Evolutionary conservation across 805 yeast genomes (phyloP), one percentile per base, ranked within the genome.

Genomic region (Candida vaughaniae): DNA sequence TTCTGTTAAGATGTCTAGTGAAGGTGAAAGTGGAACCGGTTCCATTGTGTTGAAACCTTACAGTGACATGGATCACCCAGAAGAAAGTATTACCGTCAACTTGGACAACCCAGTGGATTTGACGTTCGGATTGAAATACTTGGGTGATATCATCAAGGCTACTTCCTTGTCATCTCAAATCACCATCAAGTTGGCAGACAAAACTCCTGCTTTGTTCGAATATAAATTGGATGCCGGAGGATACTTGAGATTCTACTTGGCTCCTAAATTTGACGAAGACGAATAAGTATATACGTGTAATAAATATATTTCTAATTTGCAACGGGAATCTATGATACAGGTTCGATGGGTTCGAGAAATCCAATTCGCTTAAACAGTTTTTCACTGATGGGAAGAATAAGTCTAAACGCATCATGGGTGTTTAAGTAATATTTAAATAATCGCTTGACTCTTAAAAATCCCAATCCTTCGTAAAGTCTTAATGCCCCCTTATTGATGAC

Each of bases 261-360:
- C 99, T 52, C 99, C 99, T 42, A 91, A 93, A 75, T 88, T 93
- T 60, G 96, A 85, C 48, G 98, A 90, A 47, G 95, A 86, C 47
- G 93, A 85, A 48, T 78, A 29, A 19, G n/a, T 34, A 15, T 25
- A 20, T 15, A 28, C 15, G 16, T 25, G 27, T 19, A 27, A 34
- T 26, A 34, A 16, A 34, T 4, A 7, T n/a, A n/a, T n/a, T n/a
- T n/a, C n/a, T n/a, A n/a, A n/a, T n/a, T n/a, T n/a, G n/a, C n/a
- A n/a, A n/a, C n/a, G n/a, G n/a, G n/a, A n/a, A n/a, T n/a, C n/a
- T n/a, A n/a, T n/a, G n/a, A n/a, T n/a, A n/a, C n/a, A n/a, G n/a
- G n/a, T n/a, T n/a, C n/a, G n/a, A n/a, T 29, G 4, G 12, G 33
- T 8, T 32, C 36, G 9, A 42, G 31, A 18, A 45, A 42, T 0